These are phyloP conservation scores for Apiospora sp. DNA, from an alignment of 2,329 filamentous ascomycete genomes.

Conservation along the genomic window DNA sequence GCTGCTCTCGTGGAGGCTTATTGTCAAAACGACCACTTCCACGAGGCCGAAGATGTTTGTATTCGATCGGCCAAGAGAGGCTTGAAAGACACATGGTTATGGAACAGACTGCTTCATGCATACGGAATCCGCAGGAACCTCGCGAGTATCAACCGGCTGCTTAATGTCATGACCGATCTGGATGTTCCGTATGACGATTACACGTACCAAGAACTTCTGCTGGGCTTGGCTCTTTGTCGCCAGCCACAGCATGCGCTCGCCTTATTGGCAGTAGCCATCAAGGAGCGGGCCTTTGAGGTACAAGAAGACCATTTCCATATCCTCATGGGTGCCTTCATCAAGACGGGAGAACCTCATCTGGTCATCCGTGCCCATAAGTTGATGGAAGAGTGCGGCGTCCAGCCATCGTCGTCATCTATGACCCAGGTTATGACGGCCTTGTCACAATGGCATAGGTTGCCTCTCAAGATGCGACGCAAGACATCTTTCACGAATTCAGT, in stretches of 20 bases:
- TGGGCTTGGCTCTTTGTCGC: constrained; percentile 56
- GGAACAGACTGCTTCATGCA: constrained; percentile 79
- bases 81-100: constrained; percentile 68
- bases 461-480: constrained; percentile 26
- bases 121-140: constrained; percentile 69
- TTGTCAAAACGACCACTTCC: constrained; percentile 62
- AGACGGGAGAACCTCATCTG: constrained; percentile 51
- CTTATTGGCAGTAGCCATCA: constrained; percentile 54
- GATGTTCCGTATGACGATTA: constrained; percentile 56
- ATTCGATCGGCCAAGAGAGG: constrained; percentile 60
- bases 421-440: constrained; percentile 54
- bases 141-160: constrained; percentile 55
- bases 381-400: constrained; percentile 52
- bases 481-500: constrained; percentile 20
- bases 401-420: constrained; percentile 52
- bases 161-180: constrained; percentile 57
- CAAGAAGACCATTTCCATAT: constrained; percentile 58
- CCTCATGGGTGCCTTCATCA: constrained; percentile 61
- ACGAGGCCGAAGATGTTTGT: constrained; percentile 67
- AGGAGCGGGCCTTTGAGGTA: constrained; percentile 55
- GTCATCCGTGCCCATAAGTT: constrained; percentile 51
- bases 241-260: constrained; percentile 59
- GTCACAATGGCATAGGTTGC: constrained; percentile 44
- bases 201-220: constrained; percentile 60
- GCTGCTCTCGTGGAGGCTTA: constrained; percentile 73